Percentiles rank a stretch among this genome's conserved stretches.
Evolutionary conservation across 75 land plant genomes (phyloP).

Genomic region (Cunninghamia lanceolata): DNA sequence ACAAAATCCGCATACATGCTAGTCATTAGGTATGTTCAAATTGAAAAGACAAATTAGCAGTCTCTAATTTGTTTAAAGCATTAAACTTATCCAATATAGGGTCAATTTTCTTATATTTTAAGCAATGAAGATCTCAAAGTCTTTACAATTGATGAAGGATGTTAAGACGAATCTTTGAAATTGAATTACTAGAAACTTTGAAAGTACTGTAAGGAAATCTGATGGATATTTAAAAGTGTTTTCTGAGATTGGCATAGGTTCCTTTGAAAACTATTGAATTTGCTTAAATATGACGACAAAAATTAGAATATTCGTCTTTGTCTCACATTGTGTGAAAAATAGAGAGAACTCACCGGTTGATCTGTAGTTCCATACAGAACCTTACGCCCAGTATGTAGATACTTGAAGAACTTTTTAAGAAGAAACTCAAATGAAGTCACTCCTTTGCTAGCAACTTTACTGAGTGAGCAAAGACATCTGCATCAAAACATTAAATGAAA

Average conservation of each 20-base stretch:
- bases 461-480: slow-evolving; percentile 90
- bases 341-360: slow-evolving; percentile 4
- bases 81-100: too few relatives aligned
- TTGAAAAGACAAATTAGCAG: too few relatives aligned
- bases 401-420: slow-evolving; percentile 71
- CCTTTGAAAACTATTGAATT: background rate
- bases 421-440: slow-evolving; percentile 64
- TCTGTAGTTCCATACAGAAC: background rate
- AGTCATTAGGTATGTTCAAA: too few relatives aligned
- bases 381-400: slow-evolving; percentile 19
- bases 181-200: background rate
- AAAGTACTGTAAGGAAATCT: background rate
- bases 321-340: background rate
- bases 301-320: background rate
- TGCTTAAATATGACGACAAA: background rate
- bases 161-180: background rate
- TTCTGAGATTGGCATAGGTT: background rate
- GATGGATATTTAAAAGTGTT: background rate
- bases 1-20: too few relatives aligned
- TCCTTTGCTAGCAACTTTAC: slow-evolving; percentile 73
- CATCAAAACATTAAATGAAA: background rate
- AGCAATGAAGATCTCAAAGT: background rate
- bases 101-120: too few relatives aligned
- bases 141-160: background rate
- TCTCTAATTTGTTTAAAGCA: too few relatives aligned